phyloP scores from a whole-genome alignment of 306 rosid species.

The Inga oerstediana region DNA sequence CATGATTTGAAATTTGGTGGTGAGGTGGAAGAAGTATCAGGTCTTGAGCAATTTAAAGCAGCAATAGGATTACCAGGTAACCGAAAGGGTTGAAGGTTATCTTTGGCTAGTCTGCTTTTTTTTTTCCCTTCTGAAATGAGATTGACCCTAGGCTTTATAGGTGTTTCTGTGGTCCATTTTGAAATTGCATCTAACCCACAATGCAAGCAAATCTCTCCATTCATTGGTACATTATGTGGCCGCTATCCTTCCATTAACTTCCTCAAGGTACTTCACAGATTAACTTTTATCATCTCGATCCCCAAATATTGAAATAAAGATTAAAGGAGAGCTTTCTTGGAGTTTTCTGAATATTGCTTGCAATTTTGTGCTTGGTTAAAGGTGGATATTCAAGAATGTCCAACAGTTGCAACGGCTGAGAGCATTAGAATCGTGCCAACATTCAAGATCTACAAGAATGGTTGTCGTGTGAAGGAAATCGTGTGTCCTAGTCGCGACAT shows the following conservation, averaged over 20 bases:
- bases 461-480: slow-evolving; percentile 75
- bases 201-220: slow-evolving; percentile 72
- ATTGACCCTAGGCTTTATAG: slow-evolving; percentile 37
- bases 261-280: slow-evolving; percentile 53
- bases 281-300: background rate
- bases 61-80: slow-evolving; percentile 69
- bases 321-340: background rate
- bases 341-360: slow-evolving; percentile 15
- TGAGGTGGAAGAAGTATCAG: slow-evolving; percentile 71
- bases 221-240: slow-evolving; percentile 58
- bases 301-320: background rate
- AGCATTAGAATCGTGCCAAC: slow-evolving; percentile 75
- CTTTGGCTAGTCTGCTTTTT: background rate
- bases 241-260: slow-evolving; percentile 80
- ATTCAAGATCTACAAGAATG: slow-evolving; percentile 85
- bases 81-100: background rate
- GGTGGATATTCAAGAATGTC: slow-evolving; percentile 70
- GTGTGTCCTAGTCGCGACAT: slow-evolving; percentile 71
- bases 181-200: slow-evolving; percentile 57
- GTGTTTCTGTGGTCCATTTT: slow-evolving; percentile 78
- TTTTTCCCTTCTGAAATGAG: background rate
- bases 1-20: slow-evolving; percentile 72
- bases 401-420: slow-evolving; percentile 62
- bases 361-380: slow-evolving; percentile 33
- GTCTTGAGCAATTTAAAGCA: slow-evolving; percentile 68